A percentile compares a stretch with the other conserved stretches of the same genome.
These are phyloP conservation scores for Lepidium aucheri DNA, from an alignment of 345 rosid genomes.

Conservation along the genomic window DNA sequence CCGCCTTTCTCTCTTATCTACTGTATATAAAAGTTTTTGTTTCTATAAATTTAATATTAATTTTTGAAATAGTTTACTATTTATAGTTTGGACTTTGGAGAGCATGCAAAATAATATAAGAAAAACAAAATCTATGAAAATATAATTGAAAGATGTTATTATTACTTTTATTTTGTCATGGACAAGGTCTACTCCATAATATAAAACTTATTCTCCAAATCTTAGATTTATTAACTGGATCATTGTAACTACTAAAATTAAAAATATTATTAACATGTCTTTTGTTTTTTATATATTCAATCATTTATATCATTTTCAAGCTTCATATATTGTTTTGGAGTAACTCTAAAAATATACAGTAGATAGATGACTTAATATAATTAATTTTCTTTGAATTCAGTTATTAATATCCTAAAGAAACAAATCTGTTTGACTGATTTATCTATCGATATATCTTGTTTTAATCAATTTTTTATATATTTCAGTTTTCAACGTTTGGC, in stretches of 20 bases:
- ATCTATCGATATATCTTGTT: background rate
- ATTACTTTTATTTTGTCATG: no score
- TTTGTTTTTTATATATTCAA: background rate
- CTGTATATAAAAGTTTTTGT: background rate
- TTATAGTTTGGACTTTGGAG: background rate
- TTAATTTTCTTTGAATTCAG: background rate
- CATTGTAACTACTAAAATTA: no score
- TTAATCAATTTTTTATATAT: background rate
- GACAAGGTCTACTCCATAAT: no score
- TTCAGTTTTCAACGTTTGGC: slow-evolving; percentile 29
- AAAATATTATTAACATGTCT: background rate
- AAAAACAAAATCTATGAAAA: no score
- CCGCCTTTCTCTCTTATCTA: background rate
- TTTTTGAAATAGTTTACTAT: background rate
- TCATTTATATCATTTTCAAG: background rate
- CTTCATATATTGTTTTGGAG: background rate
- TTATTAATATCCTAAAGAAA: background rate
- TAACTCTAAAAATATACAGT: background rate
- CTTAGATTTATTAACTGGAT: no score
- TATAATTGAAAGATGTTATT: no score
- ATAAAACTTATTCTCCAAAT: no score
- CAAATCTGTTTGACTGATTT: background rate
- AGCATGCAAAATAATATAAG: no score
- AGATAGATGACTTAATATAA: background rate
- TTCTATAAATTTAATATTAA: background rate